Percentiles rank a stretch among this genome's conserved stretches.
These are phyloP conservation scores for Vigna nakashimae DNA, from an alignment of 306 rosid species.

Conservation along the genomic window DNA sequence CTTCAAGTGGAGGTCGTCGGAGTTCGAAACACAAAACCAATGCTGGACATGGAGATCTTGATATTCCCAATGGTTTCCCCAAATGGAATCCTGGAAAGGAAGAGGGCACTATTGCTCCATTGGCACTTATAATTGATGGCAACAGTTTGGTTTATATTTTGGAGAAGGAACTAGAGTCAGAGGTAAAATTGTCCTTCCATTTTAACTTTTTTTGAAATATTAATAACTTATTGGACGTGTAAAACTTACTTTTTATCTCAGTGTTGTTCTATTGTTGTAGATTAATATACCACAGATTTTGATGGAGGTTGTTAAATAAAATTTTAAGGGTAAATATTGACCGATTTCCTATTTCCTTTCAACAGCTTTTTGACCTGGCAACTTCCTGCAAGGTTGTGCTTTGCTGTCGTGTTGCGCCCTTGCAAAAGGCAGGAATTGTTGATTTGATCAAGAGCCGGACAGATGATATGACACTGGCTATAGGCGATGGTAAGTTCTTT, in stretches of 20 bases:
- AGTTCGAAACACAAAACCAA: constrained; percentile 48
- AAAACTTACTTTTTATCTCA: constrained; percentile 25
- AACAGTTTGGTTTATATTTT: constrained; percentile 95
- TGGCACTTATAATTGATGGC: constrained; percentile 94
- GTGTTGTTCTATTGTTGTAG: constrained; percentile 20
- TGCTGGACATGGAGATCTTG: constrained; percentile 52
- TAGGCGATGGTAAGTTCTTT: constrained; percentile 85
- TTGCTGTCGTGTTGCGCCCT: constrained; percentile 98
- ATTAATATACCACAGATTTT: constrained; percentile 30
- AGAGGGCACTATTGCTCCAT: constrained; percentile 58
- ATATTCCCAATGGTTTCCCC: constrained; percentile 50
- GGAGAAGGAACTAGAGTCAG: constrained; percentile 83
- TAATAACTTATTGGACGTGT: constrained; percentile 15
- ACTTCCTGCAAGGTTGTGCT: constrained; percentile 86
- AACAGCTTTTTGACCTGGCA: constrained; percentile 94
- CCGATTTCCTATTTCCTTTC: constrained; percentile 39
- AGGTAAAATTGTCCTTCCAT: constrained; percentile 64
- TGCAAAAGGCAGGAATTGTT: constrained; percentile 99
- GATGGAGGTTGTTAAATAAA: constrained; percentile 26
- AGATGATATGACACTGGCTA: constrained; percentile 97
- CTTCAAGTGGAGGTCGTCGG: constrained; percentile 43
- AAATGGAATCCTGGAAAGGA: constrained; percentile 61
- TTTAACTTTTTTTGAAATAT: constrained; percentile 6
- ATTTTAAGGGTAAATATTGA: constrained; percentile 32
- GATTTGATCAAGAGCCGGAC: constrained; percentile 89